These are phyloP conservation scores for Leucocoprinus leucothites DNA, from an alignment of 768 basidiomycete genomes.

Conservation along the genomic window DNA sequence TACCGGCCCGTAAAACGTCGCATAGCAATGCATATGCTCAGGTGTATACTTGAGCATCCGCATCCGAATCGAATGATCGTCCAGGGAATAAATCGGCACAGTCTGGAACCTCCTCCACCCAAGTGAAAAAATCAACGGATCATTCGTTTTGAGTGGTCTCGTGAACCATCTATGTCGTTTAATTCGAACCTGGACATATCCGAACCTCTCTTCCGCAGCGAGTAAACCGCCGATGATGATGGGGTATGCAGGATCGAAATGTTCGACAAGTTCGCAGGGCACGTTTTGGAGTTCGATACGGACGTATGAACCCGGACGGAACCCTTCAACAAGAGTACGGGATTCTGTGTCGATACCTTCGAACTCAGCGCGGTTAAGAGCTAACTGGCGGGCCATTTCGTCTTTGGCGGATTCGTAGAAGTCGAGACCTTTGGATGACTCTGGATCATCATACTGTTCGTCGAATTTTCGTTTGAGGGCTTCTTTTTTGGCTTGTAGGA, in stretches of 20 bases:
- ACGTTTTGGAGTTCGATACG: conserved; percentile 84
- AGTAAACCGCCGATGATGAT: conserved; percentile 91
- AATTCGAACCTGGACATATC: conserved; percentile 91
- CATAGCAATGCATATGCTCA: conserved; percentile 99
- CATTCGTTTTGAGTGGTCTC: conserved; percentile 92
- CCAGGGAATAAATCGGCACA: conserved; percentile 91
- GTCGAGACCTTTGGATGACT: conserved; percentile 63
- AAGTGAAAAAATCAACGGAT: conserved; percentile 94
- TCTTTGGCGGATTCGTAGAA: conserved; percentile 93
- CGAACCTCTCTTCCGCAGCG: conserved; percentile 87
- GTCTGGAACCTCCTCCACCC: conserved; percentile 98
- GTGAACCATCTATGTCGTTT: conserved; percentile 96
- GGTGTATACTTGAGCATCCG: conserved; percentile 99
- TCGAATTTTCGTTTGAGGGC: conserved; percentile 93
- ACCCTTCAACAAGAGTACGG: conserved; percentile 85
- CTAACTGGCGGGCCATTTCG: conserved; percentile 81
- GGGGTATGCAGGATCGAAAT: conserved; percentile 91
- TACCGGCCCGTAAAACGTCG: conserved; percentile 95
- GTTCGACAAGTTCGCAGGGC: conserved; percentile 87
- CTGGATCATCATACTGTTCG: conserved; percentile 92
- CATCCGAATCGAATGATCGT: conserved; percentile 98
- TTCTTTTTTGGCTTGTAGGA: conserved; percentile 85
- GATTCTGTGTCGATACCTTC: conserved; percentile 71
- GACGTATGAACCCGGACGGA: conserved; percentile 87
- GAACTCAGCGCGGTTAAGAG: conserved; percentile 85